Conservation (phyloP, 176 grass and related monocot species). For the Zea luxurians region DNA sequence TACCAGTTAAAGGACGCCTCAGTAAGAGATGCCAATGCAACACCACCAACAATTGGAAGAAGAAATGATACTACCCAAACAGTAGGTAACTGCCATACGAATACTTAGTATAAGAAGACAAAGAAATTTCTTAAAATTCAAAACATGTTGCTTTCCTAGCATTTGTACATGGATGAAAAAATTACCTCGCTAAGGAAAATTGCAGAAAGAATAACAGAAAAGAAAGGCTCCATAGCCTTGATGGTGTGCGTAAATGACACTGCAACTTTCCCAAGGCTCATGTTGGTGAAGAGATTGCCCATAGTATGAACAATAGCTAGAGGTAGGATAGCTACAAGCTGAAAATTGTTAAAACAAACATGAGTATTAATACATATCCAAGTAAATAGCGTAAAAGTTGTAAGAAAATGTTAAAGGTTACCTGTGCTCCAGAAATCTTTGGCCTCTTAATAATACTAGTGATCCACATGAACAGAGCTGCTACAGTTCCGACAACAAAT, state of each 20-base stretch:
- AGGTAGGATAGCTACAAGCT: slow-evolving; percentile 64
- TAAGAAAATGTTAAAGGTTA: slow-evolving; percentile 29
- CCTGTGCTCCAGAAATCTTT: slow-evolving; percentile 74
- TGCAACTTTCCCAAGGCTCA: slow-evolving; percentile 76
- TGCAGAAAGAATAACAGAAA: slow-evolving; percentile 73
- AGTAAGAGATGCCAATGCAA: slow-evolving; percentile 77
- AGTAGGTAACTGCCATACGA: slow-evolving; percentile 49
- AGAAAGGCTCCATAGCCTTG: slow-evolving; percentile 89
- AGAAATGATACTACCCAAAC: slow-evolving; percentile 56
- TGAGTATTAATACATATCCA: slow-evolving; percentile 17
- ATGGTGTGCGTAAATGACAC: slow-evolving; percentile 82
- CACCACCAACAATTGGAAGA: slow-evolving; percentile 82
- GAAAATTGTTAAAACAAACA: slow-evolving; percentile 1
- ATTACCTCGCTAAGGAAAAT: slow-evolving; percentile 72
- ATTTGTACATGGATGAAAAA: slow-evolving; percentile 11
- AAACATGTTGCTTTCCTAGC: not conserved
- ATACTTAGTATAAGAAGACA: not conserved
- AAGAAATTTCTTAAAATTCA: not conserved
- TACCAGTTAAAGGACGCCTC: slow-evolving; percentile 94
- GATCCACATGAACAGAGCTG: slow-evolving; percentile 50
- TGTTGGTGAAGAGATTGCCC: slow-evolving; percentile 82
- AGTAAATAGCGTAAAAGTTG: slow-evolving; percentile 22
- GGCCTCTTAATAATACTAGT: slow-evolving; percentile 58
- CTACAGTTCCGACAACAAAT: slow-evolving; percentile 51
- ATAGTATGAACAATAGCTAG: slow-evolving; percentile 68